A percentile compares a stretch with the other conserved stretches of the same genome.
Evolutionary conservation across 2,329 filamentous ascomycete genomes (phyloP).

Genomic region (Chaetomiaceae sp.): DNA sequence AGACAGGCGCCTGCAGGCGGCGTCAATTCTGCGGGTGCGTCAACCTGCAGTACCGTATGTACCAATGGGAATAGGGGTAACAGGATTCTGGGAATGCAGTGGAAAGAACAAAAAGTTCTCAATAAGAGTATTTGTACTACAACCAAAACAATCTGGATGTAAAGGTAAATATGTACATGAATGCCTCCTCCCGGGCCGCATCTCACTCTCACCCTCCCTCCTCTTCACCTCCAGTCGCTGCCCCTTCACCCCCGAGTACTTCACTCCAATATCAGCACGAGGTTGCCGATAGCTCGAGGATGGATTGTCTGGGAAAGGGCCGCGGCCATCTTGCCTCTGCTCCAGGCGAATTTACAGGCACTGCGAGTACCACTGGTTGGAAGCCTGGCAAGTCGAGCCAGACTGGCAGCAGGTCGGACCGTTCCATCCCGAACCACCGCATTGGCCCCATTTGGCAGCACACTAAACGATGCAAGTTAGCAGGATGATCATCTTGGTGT

Average conservation of each 20-base stretch:
- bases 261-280: too few species aligned
- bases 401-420: constrained; percentile 34
- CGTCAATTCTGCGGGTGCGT: too few species aligned
- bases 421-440: constrained; percentile 33
- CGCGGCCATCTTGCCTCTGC: not conserved
- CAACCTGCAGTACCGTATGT: too few species aligned
- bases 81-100: too few species aligned
- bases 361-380: constrained; percentile 33
- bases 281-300: not conserved
- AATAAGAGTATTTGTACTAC: constrained; percentile 3
- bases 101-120: not conserved
- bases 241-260: not conserved
- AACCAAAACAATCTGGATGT: not conserved
- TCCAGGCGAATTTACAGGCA: constrained; percentile 20
- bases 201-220: too few species aligned
- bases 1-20: too few species aligned
- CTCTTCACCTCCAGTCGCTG: not conserved
- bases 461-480: constrained; percentile 19
- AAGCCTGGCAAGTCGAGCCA: constrained; percentile 30
- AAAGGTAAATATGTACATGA: constrained; percentile 19
- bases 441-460: constrained; percentile 32
- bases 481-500: not conserved
- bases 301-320: not conserved
- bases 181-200: too few species aligned
- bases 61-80: too few species aligned